Base-by-base conservation (phyloP, 2,329 filamentous ascomycete species). In the Tetracladium maxilliforme region DNA sequence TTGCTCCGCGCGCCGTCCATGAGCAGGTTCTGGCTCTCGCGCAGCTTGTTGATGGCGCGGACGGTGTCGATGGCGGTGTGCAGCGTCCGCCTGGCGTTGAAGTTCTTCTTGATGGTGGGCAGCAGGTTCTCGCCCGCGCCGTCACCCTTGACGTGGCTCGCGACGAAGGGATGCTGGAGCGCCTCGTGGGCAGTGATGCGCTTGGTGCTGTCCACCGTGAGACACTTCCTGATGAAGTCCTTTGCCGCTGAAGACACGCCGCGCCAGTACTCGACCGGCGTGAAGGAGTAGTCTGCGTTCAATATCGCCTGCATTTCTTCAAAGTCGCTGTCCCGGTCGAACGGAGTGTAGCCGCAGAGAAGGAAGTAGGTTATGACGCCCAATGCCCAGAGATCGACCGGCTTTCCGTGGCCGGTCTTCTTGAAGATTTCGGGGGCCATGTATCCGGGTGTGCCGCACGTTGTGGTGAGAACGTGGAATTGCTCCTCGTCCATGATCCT, bases 371-470 rank as follows among this genome's bases (percentile, higher is more conserved):
- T 95, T 45, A 98, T 98, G 21, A 98, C 90, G 23, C 90, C 90
- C 34, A 95, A 83, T 19, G 90, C 90, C 90, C 90, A 98, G 35
- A 98, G 76, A 49, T 98, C 90, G 26, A 98, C 90, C 39, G 90
- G 86, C 54, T 95, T 98, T 34, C 90, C 90, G 49, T 98, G 90
- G 14, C 90, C 90, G 6, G 79, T 86, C 62, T 98, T 98, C 53
- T 93, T 93, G 58, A 98, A 98, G 43, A 98, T 98, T 51, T 98
- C 90, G 13, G 90, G 90, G 3, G 90, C 90, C 90, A 98, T 98
- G 54, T 98, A 98, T 24, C 90, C 90, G 4, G 90, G 90, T 2
- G 90, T 98, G 31, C 90, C 90, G 48, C 90, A 98, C 2, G 90
- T 98, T 1, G 90, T 98, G 8, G 90, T 98, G 33, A 98, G 59